Evolutionary conservation across 495 filamentous ascomycete species (phyloP).

Genomic region (Apodospora peruviana): DNA sequence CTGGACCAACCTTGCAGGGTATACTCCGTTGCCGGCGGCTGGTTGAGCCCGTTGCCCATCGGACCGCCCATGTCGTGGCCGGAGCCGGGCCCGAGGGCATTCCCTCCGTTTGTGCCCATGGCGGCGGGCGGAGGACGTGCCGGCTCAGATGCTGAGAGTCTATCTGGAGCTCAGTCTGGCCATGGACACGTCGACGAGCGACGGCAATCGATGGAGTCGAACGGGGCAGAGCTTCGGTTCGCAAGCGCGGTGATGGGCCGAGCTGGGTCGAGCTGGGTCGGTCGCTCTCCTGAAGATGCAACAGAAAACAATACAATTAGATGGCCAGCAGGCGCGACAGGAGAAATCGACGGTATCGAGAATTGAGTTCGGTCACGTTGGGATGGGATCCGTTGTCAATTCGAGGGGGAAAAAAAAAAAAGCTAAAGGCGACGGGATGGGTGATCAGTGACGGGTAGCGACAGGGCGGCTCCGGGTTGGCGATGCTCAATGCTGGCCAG

Average conservation of each 20-base stretch:
- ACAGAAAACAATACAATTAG: neutral
- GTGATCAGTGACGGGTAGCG: neutral
- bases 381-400: neutral
- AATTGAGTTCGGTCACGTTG: neutral
- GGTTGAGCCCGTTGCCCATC: slow-evolving; percentile 45
- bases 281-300: no score
- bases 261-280: no score
- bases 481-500: slow-evolving; percentile 10
- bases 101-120: slow-evolving; percentile 62
- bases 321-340: neutral
- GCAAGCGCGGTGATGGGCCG: neutral
- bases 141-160: slow-evolving; percentile 46
- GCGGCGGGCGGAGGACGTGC: slow-evolving; percentile 46
- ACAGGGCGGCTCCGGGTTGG: slow-evolving; percentile 6
- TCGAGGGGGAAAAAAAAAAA: neutral
- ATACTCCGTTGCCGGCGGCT: slow-evolving; percentile 89
- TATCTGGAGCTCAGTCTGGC: slow-evolving; percentile 4
- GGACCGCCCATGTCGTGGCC: slow-evolving; percentile 29
- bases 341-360: neutral
- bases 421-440: slow-evolving; percentile 1
- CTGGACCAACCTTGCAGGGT: slow-evolving; percentile 77
- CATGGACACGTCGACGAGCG: slow-evolving; percentile 20
- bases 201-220: neutral
- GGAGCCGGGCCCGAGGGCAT: slow-evolving; percentile 49
- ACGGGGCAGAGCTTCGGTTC: slow-evolving; percentile 1